These are phyloP conservation scores for Cladophialophora exuberans DNA, from an alignment of 2,329 filamentous ascomycete genomes.

Conservation along the genomic window DNA sequence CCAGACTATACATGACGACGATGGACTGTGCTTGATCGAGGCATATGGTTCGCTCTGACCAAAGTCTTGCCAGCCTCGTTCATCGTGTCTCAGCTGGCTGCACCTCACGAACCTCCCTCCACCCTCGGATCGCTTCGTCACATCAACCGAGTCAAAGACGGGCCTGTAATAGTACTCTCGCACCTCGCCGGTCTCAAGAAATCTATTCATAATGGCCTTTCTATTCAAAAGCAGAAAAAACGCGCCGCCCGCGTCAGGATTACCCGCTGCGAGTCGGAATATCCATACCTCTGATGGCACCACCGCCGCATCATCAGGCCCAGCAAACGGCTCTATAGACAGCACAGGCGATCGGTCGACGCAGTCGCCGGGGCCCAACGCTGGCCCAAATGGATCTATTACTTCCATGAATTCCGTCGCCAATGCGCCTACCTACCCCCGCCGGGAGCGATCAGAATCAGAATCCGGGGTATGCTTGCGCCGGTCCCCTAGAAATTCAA, in stretches of 20 bases:
- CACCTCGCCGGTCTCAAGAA: background rate
- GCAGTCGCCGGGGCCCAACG: slow-evolving; percentile 27
- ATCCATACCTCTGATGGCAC: slow-evolving; percentile 60
- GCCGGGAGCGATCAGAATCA: slow-evolving; percentile 59
- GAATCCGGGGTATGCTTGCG: slow-evolving; percentile 56
- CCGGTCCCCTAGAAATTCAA: background rate
- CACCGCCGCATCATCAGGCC: slow-evolving; percentile 57
- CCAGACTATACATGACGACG: background rate
- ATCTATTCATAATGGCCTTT: slow-evolving; percentile 65
- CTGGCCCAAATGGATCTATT: slow-evolving; percentile 29
- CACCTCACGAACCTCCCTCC: slow-evolving; percentile 1
- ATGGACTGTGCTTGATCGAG: slow-evolving; percentile 25
- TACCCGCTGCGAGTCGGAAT: slow-evolving; percentile 60
- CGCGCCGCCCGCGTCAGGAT: slow-evolving; percentile 38
- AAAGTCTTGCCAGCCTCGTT: slow-evolving; percentile 13
- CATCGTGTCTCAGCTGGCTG: slow-evolving; percentile 16
- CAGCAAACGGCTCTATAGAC: slow-evolving; percentile 47
- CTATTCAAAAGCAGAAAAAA: slow-evolving; percentile 80
- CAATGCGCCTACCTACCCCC: slow-evolving; percentile 35
- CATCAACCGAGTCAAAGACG: slow-evolving; percentile 6
- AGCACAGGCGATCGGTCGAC: slow-evolving; percentile 26
- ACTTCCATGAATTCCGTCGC: slow-evolving; percentile 26
- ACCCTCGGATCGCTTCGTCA: slow-evolving; percentile 3
- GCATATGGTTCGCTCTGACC: slow-evolving; percentile 15
- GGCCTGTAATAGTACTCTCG: background rate